Percentiles rank a stretch among this genome's conserved stretches.
phyloP scores from a whole-genome alignment of 2,329 filamentous ascomycete species.

The Exserohilum turcica region DNA sequence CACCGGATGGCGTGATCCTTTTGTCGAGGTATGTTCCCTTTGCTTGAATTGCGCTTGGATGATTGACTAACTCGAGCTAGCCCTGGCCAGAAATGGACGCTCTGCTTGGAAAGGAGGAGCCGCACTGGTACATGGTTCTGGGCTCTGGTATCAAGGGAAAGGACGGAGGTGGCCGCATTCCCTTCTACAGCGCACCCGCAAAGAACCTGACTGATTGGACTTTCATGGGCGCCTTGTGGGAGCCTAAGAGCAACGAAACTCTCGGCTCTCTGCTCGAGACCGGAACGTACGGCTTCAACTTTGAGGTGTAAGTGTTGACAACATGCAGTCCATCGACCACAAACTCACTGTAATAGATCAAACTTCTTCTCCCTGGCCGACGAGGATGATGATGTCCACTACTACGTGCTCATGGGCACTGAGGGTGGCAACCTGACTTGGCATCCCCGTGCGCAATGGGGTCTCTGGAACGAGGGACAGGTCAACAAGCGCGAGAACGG shows the following conservation, averaged over 20 bases:
- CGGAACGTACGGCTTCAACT: conserved; percentile 55
- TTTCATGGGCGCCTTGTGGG: conserved; percentile 55
- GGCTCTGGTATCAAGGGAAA: conserved; percentile 56
- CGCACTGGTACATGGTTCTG: conserved; percentile 54
- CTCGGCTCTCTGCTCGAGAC: conserved; percentile 51
- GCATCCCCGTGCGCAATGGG: conserved; percentile 49
- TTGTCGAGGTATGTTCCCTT: conserved; percentile 24
- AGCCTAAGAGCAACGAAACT: conserved; percentile 51
- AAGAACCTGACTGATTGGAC: conserved; percentile 54
- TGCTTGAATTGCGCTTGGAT: neutral
- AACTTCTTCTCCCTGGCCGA: conserved; percentile 55
- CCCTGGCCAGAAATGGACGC: conserved; percentile 52
- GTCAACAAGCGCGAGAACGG: conserved; percentile 52
- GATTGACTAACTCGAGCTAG: conserved; percentile 40
- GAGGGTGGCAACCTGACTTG: conserved; percentile 54
- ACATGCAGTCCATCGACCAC: neutral
- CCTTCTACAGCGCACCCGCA: conserved; percentile 54
- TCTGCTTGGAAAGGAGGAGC: conserved; percentile 49
- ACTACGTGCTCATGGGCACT: conserved; percentile 52
- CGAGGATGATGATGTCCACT: conserved; percentile 51
- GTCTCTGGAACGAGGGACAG: conserved; percentile 54
- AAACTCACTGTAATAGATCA: conserved; percentile 32
- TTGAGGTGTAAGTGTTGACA: conserved; percentile 47
- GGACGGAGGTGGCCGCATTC: conserved; percentile 53
- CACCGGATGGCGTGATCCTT: conserved; percentile 45